A percentile compares a stretch with the other conserved stretches of the same genome.
Conservation (phyloP, 2,329 filamentous ascomycete species). For the Colletotrichum gloeosporioides region DNA sequence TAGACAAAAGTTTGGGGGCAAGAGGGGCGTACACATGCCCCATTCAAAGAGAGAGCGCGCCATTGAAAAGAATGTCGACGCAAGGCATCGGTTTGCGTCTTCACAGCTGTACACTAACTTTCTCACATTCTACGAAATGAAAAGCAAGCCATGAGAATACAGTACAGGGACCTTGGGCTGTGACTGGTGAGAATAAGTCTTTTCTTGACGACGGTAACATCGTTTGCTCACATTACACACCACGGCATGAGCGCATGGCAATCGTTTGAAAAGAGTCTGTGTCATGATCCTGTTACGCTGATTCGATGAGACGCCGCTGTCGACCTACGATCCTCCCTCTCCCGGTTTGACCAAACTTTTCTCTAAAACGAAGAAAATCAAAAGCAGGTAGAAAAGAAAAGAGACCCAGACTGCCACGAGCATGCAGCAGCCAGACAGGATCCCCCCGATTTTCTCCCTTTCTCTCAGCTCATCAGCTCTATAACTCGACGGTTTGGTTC, state of each 20-base stretch:
- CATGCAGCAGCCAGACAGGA: not conserved
- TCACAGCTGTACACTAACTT: conserved; percentile 12
- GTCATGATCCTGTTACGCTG: conserved; percentile 6
- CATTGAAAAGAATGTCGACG: not conserved
- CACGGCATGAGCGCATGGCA: not conserved
- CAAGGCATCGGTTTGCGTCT: not conserved
- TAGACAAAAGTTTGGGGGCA: conserved; percentile 18
- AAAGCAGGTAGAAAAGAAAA: not conserved
- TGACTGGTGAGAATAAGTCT: not conserved
- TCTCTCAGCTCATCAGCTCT: not conserved
- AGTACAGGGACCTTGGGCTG: not conserved
- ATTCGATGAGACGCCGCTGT: not conserved
- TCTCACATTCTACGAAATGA: not conserved
- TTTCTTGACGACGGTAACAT: not conserved
- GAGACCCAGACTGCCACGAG: not conserved
- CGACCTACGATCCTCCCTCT: not conserved
- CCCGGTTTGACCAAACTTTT: not conserved
- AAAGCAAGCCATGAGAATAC: conserved; percentile 1
- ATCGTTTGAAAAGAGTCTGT: conserved; percentile 34
- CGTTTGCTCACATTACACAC: not conserved
- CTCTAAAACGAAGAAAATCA: not conserved
- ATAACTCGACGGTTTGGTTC: not conserved
- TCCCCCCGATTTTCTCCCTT: not conserved
- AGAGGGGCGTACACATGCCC: conserved; percentile 9
- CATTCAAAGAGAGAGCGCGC: not conserved